phyloP scores from a whole-genome alignment of 352 stramenopile species.

The Pythium dissotocum region DNA sequence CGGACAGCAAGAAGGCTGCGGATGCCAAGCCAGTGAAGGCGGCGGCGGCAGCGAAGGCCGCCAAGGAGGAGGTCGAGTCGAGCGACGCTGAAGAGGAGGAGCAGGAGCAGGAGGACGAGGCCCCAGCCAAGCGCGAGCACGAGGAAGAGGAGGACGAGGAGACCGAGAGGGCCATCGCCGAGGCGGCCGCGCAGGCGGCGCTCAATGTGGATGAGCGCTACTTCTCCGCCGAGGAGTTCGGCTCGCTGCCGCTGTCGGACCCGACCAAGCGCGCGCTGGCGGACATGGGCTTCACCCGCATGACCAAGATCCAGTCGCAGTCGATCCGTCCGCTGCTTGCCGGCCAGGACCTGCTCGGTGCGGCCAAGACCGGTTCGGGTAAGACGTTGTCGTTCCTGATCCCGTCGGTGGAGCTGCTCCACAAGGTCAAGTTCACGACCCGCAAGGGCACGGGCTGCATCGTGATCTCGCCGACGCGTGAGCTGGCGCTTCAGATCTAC shows the following conservation, averaged over 20 bases:
- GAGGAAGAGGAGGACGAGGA: slow-evolving; percentile 56
- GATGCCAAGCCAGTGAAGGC: slow-evolving; percentile 5
- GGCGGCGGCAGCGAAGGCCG: slow-evolving; percentile 18
- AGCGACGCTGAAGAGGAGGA: slow-evolving; percentile 28
- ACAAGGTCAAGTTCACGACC: slow-evolving; percentile 95
- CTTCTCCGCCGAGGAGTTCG: slow-evolving; percentile 89
- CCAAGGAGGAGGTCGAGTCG: slow-evolving; percentile 28
- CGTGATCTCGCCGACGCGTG: slow-evolving; percentile 97
- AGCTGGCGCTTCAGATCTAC: slow-evolving; percentile 99
- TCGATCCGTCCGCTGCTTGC: slow-evolving; percentile 95
- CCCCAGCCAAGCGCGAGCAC: slow-evolving; percentile 24
- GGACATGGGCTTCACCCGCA: slow-evolving; percentile 92
- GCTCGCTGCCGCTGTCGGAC: slow-evolving; percentile 91
- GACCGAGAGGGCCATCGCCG: slow-evolving; percentile 57
- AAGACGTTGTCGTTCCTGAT: slow-evolving; percentile 99
- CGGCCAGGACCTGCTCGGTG: slow-evolving; percentile 96
- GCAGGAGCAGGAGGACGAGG: slow-evolving; percentile 24
- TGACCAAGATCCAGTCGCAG: slow-evolving; percentile 98
- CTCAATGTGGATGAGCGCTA: slow-evolving; percentile 77
- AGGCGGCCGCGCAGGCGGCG: slow-evolving; percentile 40
- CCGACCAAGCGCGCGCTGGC: slow-evolving; percentile 87
- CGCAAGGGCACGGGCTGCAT: slow-evolving; percentile 97
- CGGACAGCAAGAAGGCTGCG: slow-evolving; percentile 16
- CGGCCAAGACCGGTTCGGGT: slow-evolving; percentile 97
- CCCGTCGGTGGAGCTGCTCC: slow-evolving; percentile 96